These are phyloP conservation scores for Schizopora paradoxa DNA, from an alignment of 1,284 basidiomycete genomes.

Conservation along the genomic window DNA sequence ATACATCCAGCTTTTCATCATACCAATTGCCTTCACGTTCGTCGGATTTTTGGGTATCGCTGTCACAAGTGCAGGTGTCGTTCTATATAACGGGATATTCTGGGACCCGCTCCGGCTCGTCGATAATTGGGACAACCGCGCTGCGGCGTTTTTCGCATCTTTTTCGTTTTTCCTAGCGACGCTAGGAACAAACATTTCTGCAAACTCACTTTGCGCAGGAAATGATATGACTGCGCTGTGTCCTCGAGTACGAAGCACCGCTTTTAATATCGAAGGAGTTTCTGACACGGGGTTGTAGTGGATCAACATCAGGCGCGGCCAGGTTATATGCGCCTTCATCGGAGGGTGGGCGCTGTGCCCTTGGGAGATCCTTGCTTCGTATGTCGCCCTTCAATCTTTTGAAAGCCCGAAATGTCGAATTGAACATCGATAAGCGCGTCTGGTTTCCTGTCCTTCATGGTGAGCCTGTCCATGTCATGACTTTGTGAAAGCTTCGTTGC, in stretches of 20 bases:
- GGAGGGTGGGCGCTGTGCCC: slow-evolving; percentile 62
- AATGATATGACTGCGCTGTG: slow-evolving; percentile 71
- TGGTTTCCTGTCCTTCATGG: slow-evolving; percentile 49
- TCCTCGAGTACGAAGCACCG: slow-evolving; percentile 32
- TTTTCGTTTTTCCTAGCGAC: slow-evolving; percentile 65
- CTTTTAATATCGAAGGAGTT: background rate
- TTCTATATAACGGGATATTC: slow-evolving; percentile 53
- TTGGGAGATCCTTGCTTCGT: slow-evolving; percentile 51
- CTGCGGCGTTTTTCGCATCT: slow-evolving; percentile 73
- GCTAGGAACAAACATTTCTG: slow-evolving; percentile 71
- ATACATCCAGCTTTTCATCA: slow-evolving; percentile 64
- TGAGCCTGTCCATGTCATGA: background rate
- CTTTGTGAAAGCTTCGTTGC: background rate
- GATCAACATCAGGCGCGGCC: slow-evolving; percentile 73
- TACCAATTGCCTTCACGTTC: slow-evolving; percentile 65
- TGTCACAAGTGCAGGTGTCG: slow-evolving; percentile 60
- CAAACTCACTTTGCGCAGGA: slow-evolving; percentile 70
- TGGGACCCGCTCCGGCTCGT: slow-evolving; percentile 49
- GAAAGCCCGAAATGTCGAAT: slow-evolving; percentile 16
- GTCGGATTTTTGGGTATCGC: slow-evolving; percentile 54
- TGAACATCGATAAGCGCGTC: slow-evolving; percentile 32
- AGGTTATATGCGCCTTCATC: slow-evolving; percentile 65
- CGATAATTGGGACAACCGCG: slow-evolving; percentile 68
- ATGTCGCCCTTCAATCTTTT: background rate
- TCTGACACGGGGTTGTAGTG: slow-evolving; percentile 31